Percentiles rank a stretch among this genome's conserved stretches.
Conservation (phyloP, 257 asterid species). For the Penstemon newberryi region DNA sequence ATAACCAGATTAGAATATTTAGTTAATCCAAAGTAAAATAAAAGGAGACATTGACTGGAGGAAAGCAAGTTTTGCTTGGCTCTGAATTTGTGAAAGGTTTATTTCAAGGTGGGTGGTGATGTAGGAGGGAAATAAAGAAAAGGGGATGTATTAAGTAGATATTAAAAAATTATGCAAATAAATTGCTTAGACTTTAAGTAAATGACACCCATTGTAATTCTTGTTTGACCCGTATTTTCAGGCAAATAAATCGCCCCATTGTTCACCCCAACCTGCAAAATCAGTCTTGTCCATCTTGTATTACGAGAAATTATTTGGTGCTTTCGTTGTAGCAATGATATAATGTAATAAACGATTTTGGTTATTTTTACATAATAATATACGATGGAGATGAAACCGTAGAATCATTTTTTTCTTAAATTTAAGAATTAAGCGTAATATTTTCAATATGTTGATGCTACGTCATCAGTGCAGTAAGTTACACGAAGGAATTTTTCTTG, state of each 20-base stretch:
- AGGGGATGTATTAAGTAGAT: slow-evolving; percentile 33
- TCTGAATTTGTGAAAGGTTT: slow-evolving; percentile 37
- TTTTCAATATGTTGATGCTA: no score
- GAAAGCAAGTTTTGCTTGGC: slow-evolving; percentile 39
- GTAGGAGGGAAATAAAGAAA: slow-evolving; percentile 33
- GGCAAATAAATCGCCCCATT: slow-evolving; percentile 46
- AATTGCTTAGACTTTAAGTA: slow-evolving; percentile 56
- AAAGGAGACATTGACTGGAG: not conserved
- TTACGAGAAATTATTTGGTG: not conserved
- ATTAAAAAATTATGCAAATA: slow-evolving; percentile 29
- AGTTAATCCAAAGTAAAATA: not conserved
- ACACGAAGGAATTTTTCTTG: no score
- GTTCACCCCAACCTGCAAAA: slow-evolving; percentile 22
- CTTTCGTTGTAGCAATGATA: not conserved
- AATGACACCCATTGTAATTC: slow-evolving; percentile 45
- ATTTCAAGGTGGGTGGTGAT: slow-evolving; percentile 65
- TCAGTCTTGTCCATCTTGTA: not conserved
- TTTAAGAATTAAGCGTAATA: not conserved
- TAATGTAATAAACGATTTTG: not conserved
- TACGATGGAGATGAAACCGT: not conserved
- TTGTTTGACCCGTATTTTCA: slow-evolving; percentile 70
- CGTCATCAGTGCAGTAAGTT: no score
- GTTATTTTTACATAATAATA: not conserved
- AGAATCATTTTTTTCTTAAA: not conserved
- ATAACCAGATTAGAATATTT: no score